These are phyloP conservation scores for Penicillium manginii DNA, from an alignment of 495 filamentous ascomycete genomes.

Conservation along the genomic window DNA sequence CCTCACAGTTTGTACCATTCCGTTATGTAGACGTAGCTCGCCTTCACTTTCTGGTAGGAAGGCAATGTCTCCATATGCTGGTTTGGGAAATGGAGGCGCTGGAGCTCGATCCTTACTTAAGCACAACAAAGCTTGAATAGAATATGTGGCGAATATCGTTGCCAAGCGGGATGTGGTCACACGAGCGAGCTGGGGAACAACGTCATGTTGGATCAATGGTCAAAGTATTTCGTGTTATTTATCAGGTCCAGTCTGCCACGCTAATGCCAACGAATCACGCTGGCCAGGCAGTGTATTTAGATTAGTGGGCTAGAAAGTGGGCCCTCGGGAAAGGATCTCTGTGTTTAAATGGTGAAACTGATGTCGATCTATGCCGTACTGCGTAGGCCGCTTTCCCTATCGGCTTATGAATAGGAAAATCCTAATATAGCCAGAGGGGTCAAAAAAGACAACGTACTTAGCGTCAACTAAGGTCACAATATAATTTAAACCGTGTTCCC, in stretches of 20 bases:
- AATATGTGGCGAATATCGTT: constrained; percentile 1
- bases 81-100: not conserved
- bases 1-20: not conserved
- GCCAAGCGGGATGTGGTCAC: not conserved
- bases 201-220: constrained; percentile 4
- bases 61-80: not conserved
- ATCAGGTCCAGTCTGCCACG: not conserved
- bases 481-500: too few species aligned
- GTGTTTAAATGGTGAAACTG: constrained; percentile 5
- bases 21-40: not conserved
- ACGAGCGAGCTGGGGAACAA: not conserved
- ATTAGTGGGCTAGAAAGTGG: not conserved
- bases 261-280: not conserved
- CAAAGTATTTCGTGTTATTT: not conserved
- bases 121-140: not conserved
- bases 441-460: too few species aligned
- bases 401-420: too few species aligned
- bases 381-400: too few species aligned
- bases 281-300: too few species aligned
- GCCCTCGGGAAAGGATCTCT: not conserved
- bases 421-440: too few species aligned
- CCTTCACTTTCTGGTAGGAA: not conserved
- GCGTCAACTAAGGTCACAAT: too few species aligned
- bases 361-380: not conserved
- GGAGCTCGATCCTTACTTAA: not conserved